These are phyloP conservation scores for Fusarium anguioides DNA, from an alignment of 2,329 filamentous ascomycete genomes.

Conservation along the genomic window DNA sequence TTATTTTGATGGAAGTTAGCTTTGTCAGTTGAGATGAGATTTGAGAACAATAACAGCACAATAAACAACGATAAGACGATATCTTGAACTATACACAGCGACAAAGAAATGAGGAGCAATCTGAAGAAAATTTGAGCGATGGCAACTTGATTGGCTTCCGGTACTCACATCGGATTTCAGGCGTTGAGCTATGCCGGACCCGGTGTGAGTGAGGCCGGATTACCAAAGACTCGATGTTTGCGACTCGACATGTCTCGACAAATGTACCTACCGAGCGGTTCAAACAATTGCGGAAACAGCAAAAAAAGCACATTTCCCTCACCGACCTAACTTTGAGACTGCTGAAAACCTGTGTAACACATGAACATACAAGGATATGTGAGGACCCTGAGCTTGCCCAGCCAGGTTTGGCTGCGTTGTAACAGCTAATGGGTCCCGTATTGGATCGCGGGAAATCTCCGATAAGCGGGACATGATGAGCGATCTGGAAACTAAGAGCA, in stretches of 20 bases:
- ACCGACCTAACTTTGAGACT: background rate
- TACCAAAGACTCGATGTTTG: slow-evolving; percentile 12
- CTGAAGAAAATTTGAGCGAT: background rate
- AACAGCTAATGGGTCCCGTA: slow-evolving; percentile 11
- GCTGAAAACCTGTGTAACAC: slow-evolving; percentile 3
- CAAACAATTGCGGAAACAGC: slow-evolving; percentile 10
- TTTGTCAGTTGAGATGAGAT: background rate
- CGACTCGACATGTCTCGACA: slow-evolving; percentile 2
- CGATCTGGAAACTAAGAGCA: slow-evolving; percentile 14
- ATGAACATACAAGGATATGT: slow-evolving; percentile 15
- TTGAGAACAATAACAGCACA: background rate
- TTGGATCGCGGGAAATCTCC: slow-evolving; percentile 40
- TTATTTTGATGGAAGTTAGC: background rate
- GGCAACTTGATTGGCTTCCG: background rate
- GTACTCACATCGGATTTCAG: background rate
- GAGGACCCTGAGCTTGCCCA: slow-evolving; percentile 24
- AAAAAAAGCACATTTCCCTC: background rate
- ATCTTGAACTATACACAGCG: background rate
- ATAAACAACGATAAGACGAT: background rate
- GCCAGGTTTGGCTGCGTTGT: slow-evolving; percentile 17
- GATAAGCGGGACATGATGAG: slow-evolving; percentile 39
- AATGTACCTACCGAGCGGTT: background rate
- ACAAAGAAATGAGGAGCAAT: background rate
- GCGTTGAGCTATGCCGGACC: background rate
- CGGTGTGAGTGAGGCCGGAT: background rate